Evolutionary conservation across 345 rosid species (phyloP).

Genomic region (Boechera divaricarpa): DNA sequence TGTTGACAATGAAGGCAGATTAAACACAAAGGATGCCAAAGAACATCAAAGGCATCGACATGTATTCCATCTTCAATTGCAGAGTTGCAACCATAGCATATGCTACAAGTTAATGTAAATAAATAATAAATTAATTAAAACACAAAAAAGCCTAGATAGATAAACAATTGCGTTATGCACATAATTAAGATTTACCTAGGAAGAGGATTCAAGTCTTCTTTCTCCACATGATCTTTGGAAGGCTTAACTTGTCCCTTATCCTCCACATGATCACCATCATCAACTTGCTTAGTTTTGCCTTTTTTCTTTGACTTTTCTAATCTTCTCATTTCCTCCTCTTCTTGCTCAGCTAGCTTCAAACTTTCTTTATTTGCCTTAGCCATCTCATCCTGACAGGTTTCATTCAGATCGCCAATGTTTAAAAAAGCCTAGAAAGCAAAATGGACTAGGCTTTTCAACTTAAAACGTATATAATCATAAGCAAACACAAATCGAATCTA

Average conservation of each 20-base stretch:
- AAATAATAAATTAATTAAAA: background rate
- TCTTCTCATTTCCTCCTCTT: background rate
- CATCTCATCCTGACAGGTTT: conserved; percentile 16
- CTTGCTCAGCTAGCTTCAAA: background rate
- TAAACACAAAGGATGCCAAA: conserved; percentile 80
- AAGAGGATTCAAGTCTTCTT: conserved; percentile 18
- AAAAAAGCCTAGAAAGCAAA: no score
- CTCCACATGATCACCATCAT: conserved; percentile 48
- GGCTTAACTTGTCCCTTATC: background rate
- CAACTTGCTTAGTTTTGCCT: conserved; percentile 2
- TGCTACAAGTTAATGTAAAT: conserved; percentile 40
- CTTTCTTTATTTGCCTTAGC: background rate
- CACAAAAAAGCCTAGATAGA: background rate
- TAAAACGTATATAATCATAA: background rate
- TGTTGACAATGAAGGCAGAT: conserved; percentile 51
- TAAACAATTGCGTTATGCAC: background rate
- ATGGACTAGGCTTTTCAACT: background rate
- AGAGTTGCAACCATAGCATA: conserved; percentile 62
- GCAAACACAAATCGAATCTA: background rate
- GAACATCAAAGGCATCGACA: conserved; percentile 64
- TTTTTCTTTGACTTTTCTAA: conserved; percentile 12
- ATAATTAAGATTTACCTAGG: conserved; percentile 25
- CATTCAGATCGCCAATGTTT: conserved; percentile 25
- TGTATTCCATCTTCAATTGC: conserved; percentile 61
- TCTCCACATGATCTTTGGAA: conserved; percentile 9